Base-by-base conservation (phyloP, 352 stramenopile species). In the Phytophthora nicotianae region DNA sequence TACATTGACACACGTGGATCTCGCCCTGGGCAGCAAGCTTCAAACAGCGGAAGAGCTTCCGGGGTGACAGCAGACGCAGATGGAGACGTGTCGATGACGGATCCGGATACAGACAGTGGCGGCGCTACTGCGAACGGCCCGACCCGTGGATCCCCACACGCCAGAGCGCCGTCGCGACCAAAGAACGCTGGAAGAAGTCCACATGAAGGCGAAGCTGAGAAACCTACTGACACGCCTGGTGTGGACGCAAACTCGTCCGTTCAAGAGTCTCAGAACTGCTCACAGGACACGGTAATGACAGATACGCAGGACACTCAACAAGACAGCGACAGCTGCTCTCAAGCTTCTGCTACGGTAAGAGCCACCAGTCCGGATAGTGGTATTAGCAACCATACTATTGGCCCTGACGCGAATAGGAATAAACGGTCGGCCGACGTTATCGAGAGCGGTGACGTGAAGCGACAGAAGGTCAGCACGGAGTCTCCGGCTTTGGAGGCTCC, bases 1-100 rank as follows among this genome's bases (percentile, higher is more conserved):
- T 80, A 70, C 27, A 50, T 90, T 49, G 75, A 90, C 37, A 88
- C 81, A 10, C 68, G 81, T 62, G 50, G 64, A 26, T 54, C 33
- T 43, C 64, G 54, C 8, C 17, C 45, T 27, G 47, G 46, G 45
- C 58, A 51, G 10, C 45, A 70, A 55, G 2, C 20, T 40, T 20
- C 23, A 29, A 50, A 7, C 20, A 61, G n/a, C 10, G 17, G 17
- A 0, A 58, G 46, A 20, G 20, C 37, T 49, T 48, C 29, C 2
- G 42, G 55, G n/a, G 48, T 61, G n/a, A 37, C 24, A 17, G 50
- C 38, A 19, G 52, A 69, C 23, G 60, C 33, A 14, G 68, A 71
- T 35, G 65, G 50, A 62, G 65, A 85, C 41, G 63, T 74, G 27
- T 41, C 72, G 0, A 79, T 82, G 63, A 69, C 67, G 4, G 68